Conservation (phyloP, 148 eudicot species). For the Spergularia marina region DNA sequence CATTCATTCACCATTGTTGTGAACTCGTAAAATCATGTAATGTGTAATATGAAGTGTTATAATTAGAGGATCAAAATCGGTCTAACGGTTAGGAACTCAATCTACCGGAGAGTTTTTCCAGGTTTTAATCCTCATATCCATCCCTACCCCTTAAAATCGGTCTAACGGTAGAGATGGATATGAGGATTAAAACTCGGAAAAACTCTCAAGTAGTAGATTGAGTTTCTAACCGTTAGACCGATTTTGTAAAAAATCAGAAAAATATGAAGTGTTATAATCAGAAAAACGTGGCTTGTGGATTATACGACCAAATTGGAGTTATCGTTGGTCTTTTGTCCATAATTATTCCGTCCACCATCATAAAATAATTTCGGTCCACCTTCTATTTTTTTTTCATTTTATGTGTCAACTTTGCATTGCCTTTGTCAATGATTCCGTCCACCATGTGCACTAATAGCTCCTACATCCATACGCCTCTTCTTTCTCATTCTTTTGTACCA, state of each 20-base stretch:
- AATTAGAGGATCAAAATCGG: neutral
- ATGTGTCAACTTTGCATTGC: conserved; percentile 18
- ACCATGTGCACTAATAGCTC: conserved; percentile 21
- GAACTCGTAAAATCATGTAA: no score
- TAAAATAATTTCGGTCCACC: neutral
- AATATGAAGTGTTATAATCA: neutral
- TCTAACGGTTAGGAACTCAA: no score
- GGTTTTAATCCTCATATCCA: no score
- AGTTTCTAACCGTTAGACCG: no score
- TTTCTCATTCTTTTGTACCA: neutral
- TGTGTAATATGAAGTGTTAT: neutral
- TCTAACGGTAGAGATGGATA: no score
- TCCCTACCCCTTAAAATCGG: no score
- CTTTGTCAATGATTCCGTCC: conserved; percentile 23
- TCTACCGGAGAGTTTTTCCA: no score
- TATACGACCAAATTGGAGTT: conserved; percentile 4
- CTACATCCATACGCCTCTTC: neutral
- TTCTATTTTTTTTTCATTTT: neutral
- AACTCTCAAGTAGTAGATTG: no score
- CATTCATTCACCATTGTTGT: no score
- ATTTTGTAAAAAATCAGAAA: neutral
- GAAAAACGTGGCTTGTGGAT: conserved; percentile 14
- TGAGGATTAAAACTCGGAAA: no score
- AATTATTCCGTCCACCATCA: neutral
- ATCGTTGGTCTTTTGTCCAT: neutral